Base-by-base conservation (phyloP, 352 stramenopile genomes). In the Pythium brachiatum region DNA sequence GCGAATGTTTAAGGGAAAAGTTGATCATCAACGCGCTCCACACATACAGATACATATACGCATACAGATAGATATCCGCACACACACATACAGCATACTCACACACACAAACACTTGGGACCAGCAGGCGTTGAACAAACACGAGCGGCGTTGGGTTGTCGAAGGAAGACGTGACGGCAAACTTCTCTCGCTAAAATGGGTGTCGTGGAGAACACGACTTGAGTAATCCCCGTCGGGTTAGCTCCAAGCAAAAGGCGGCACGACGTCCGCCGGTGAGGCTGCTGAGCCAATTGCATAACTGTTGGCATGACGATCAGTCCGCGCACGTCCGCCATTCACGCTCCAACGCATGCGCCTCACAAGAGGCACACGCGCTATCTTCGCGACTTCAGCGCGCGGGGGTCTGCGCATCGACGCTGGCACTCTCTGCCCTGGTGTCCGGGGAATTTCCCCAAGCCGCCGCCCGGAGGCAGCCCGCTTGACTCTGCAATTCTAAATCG, bases 401-500 rank as follows among this genome's bases (percentile, higher is more conserved):
- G 83, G 75, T 90, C 79, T 90, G 75, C 84, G 83, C 69, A 79
- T 90, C 31, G 72, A 88, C 79, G 82, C 73, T 77, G 78, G 79
- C 82, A 94, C 84, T 92, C 70, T 90, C 84, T 94, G 82, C 81
- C 79, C 82, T 94, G 72, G 76, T 83, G 84, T 94, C 84, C 84
- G 84, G 84, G 84, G 84, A 94, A 92, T 94, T 94, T 94, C 84
- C 84, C 84, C 84, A 94, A 92, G 84, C 72, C 81, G 76, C 72
- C 76, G 52, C 60, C 65, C 16, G 27, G 60, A 39, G 47, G 66
- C 62, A 57, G 72, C 76, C 80, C 79, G 77, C 84, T 94, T 94
- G 84, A 94, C 84, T 92, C 78, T 75, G 84, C 84, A 94, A 94
- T 94, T 94, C 84, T 94, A 94, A 94, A 91, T 94, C 80, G 84